Evolutionary conservation across 1,284 basidiomycete species (phyloP).

Genomic region (Naganishia liquefaciens): DNA sequence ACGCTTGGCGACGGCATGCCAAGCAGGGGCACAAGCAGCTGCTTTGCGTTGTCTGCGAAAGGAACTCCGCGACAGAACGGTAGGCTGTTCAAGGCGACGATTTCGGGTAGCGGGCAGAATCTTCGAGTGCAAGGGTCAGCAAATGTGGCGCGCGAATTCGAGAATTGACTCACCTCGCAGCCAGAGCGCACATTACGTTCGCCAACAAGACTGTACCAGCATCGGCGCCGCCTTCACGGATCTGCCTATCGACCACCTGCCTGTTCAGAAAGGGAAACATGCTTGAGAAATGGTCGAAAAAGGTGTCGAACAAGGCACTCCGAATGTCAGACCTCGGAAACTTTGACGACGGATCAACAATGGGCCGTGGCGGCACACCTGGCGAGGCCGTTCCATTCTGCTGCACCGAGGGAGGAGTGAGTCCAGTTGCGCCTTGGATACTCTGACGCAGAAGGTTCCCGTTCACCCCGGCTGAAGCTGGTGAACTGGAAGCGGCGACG

Average conservation of each 20-base stretch:
- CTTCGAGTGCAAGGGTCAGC: neutral
- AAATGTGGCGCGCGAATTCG: no score
- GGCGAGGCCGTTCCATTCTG: conserved; percentile 4
- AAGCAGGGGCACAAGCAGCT: conserved; percentile 29
- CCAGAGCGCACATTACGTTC: conserved; percentile 26
- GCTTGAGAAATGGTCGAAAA: conserved; percentile 29
- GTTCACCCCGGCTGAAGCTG: neutral
- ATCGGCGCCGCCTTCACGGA: conserved; percentile 18
- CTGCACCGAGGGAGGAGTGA: conserved; percentile 17
- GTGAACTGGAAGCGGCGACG: conserved; percentile 9
- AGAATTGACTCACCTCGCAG: conserved; percentile 17
- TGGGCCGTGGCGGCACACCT: neutral
- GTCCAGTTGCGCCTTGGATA: conserved; percentile 10
- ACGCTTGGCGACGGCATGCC: conserved; percentile 29
- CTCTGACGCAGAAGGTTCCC: conserved; percentile 18
- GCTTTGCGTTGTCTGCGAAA: conserved; percentile 33
- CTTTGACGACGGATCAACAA: conserved; percentile 21
- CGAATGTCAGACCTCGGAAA: conserved; percentile 26
- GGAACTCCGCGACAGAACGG: conserved; percentile 31
- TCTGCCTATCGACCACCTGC: conserved; percentile 23
- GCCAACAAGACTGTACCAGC: conserved; percentile 24
- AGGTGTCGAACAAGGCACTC: conserved; percentile 12
- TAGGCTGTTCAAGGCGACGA: conserved; percentile 26
- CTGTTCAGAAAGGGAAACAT: conserved; percentile 29
- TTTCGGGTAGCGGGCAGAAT: conserved; percentile 29